Evolutionary conservation across 306 rosid genomes (phyloP).

Genomic region (Neltuma alba): DNA sequence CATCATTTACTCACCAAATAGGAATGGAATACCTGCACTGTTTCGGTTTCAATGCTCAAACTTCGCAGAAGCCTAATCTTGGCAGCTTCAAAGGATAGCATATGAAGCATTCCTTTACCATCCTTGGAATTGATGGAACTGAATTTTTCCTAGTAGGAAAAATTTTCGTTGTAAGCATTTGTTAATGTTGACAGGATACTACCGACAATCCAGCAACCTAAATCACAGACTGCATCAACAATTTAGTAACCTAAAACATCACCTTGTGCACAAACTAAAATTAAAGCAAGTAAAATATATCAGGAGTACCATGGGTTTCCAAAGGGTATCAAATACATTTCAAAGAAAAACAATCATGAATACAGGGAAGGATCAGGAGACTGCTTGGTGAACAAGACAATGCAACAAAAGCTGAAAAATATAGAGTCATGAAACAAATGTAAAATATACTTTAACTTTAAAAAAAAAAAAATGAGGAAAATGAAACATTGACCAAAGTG

Average conservation of each 20-base stretch:
- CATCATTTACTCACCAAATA: not conserved
- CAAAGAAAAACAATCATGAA: not conserved
- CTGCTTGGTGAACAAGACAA: conserved; percentile 1
- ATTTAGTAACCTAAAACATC: not conserved
- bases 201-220: not conserved
- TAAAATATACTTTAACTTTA: not conserved
- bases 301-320: not conserved
- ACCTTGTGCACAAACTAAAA: not conserved
- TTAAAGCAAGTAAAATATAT: not conserved
- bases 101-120: conserved; percentile 57
- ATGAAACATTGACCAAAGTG: not conserved
- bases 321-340: conserved; percentile 1
- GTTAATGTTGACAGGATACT: not conserved
- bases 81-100: conserved; percentile 64
- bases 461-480: not conserved
- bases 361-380: not conserved
- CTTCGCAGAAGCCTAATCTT: conserved; percentile 85
- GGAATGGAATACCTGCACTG: conserved; percentile 64
- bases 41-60: conserved; percentile 70
- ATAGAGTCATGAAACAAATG: not conserved
- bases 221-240: not conserved
- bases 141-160: conserved; percentile 56
- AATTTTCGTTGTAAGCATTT: not conserved
- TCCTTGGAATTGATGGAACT: conserved; percentile 62
- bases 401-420: not conserved